Percentiles rank a stretch among this genome's conserved stretches.
These are phyloP conservation scores for Monilinia fructigena DNA, from an alignment of 2,329 filamentous ascomycete genomes.

Conservation along the genomic window DNA sequence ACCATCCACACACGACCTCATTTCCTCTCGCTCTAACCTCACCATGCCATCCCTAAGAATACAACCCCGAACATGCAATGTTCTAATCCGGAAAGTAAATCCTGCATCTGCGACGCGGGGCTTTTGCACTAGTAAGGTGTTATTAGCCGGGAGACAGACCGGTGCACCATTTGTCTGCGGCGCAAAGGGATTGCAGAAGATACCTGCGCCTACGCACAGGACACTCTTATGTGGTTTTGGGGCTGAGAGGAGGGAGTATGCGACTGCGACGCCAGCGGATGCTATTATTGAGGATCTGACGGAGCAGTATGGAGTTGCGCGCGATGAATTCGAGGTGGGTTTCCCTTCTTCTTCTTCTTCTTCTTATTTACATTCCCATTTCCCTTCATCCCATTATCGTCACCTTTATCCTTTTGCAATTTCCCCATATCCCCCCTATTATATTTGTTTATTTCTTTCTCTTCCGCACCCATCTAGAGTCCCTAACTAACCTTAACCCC, in stretches of 20 bases:
- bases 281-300: slow-evolving; percentile 13
- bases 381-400: not conserved
- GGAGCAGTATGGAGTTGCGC: slow-evolving; percentile 42
- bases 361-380: not conserved
- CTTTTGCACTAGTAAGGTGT: not conserved
- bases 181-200: not conserved
- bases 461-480: not conserved
- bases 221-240: not conserved
- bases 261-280: not conserved
- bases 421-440: too few relatives aligned
- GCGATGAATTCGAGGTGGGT: slow-evolving; percentile 46
- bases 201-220: not conserved
- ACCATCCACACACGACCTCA: too few relatives aligned
- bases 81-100: not conserved
- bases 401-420: not conserved
- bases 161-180: not conserved
- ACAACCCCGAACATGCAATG: not conserved
- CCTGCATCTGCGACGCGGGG: not conserved
- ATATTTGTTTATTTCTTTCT: too few relatives aligned
- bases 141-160: not conserved
- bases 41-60: not conserved
- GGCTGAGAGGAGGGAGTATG: not conserved
- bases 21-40: not conserved
- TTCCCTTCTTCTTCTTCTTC: not conserved
- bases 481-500: not conserved